Evolutionary conservation across 176 grass and related monocot genomes (phyloP).

Genomic region (Avena atlantica): DNA sequence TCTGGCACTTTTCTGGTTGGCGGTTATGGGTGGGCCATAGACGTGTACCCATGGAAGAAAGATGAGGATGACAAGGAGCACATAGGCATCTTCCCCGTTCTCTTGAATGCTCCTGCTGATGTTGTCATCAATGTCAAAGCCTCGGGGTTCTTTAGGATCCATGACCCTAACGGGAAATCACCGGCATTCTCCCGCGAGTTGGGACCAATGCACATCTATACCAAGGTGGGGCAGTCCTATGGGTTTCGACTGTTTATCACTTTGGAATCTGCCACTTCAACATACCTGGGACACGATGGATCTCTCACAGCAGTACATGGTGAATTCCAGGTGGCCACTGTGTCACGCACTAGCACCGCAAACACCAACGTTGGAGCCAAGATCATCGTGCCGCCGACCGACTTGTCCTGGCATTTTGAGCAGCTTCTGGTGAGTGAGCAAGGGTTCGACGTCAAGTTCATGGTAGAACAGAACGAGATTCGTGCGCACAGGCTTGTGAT

Average conservation of each 20-base stretch:
- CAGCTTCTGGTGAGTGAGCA: not conserved
- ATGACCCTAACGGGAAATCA: not conserved
- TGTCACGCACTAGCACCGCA: not conserved
- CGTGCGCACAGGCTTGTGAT: not conserved
- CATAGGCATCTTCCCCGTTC: no score
- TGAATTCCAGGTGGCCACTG: not conserved
- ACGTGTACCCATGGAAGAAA: not conserved
- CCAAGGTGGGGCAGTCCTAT: no score
- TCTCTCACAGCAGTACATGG: not conserved
- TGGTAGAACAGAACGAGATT: not conserved
- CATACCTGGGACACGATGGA: not conserved
- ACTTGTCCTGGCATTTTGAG: not conserved
- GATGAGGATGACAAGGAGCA: no score
- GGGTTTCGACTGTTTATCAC: no score
- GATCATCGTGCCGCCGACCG: not conserved
- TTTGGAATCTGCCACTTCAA: not conserved
- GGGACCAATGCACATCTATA: no score
- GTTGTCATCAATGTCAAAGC: no score
- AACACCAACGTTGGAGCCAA: not conserved
- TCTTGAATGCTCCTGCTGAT: no score
- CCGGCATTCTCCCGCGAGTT: not conserved
- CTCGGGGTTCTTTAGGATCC: not conserved
- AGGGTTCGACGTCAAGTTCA: not conserved
- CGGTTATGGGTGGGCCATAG: not conserved
- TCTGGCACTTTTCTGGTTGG: not conserved